Evolutionary conservation across 2,329 filamentous ascomycete species (phyloP).

Genomic region (Ophiocordyceps camponoti-saundersi): DNA sequence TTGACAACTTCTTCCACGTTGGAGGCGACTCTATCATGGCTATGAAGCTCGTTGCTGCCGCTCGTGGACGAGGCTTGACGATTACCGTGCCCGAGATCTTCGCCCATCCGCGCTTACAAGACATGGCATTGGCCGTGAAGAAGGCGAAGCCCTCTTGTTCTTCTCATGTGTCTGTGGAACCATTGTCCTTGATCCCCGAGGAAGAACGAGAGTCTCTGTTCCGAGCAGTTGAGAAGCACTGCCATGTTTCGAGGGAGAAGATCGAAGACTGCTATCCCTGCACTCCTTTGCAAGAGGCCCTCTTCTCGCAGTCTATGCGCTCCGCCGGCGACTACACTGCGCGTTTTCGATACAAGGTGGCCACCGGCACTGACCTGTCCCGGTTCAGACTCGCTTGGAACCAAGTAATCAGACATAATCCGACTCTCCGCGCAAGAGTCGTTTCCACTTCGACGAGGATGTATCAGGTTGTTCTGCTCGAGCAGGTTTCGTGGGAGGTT

Average conservation of each 20-base stretch:
- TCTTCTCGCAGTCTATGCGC: slow-evolving; percentile 28
- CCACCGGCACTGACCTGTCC: slow-evolving; percentile 10
- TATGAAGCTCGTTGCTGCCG: slow-evolving; percentile 20
- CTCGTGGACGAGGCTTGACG: slow-evolving; percentile 16
- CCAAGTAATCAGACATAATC: slow-evolving; percentile 12
- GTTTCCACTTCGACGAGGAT: slow-evolving; percentile 15
- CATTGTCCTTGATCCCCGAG: slow-evolving; percentile 1
- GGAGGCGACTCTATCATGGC: slow-evolving; percentile 29
- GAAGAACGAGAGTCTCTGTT: not conserved
- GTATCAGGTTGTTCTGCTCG: slow-evolving; percentile 19
- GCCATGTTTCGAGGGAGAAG: not conserved
- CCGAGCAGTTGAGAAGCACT: not conserved
- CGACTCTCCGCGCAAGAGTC: slow-evolving; percentile 27
- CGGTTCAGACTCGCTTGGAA: slow-evolving; percentile 20
- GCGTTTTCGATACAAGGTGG: slow-evolving; percentile 22
- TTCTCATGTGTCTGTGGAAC: not conserved
- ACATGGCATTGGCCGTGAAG: not conserved
- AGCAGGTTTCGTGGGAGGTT: slow-evolving; percentile 10
- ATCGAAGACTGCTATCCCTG: slow-evolving; percentile 16
- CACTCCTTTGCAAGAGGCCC: slow-evolving; percentile 27
- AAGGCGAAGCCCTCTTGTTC: not conserved
- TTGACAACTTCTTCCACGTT: slow-evolving; percentile 27
- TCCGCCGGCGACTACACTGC: slow-evolving; percentile 27
- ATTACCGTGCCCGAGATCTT: slow-evolving; percentile 26
- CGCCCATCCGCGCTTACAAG: slow-evolving; percentile 4